phyloP scores from a whole-genome alignment of 1,284 basidiomycete species.

The Tilletia indica region DNA sequence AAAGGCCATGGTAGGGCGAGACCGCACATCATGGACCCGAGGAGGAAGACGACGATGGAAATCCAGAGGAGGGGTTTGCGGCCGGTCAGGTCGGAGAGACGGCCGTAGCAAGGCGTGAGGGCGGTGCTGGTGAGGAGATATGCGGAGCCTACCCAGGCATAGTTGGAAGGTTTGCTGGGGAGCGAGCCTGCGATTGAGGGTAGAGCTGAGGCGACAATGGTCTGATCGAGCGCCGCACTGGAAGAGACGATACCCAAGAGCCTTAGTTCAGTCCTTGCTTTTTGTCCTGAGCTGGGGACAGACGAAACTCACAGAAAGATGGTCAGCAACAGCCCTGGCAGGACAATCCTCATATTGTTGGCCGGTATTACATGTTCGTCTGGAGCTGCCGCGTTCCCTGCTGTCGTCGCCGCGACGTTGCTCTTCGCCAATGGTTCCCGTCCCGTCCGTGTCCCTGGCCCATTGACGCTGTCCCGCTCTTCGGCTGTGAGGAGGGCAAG shows the following conservation, averaged over 20 bases:
- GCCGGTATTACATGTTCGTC: constrained; percentile 32
- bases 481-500: constrained; percentile 11
- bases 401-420: neutral
- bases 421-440: no score
- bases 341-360: constrained; percentile 47
- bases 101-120: constrained; percentile 53
- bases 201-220: constrained; percentile 55
- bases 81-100: constrained; percentile 56
- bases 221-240: constrained; percentile 52
- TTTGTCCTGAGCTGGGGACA: neutral
- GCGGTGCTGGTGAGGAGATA: constrained; percentile 58
- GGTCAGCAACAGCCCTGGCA: constrained; percentile 37
- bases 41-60: constrained; percentile 70
- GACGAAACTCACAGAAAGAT: constrained; percentile 27
- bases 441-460: no score
- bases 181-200: constrained; percentile 48
- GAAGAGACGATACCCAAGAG: neutral
- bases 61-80: constrained; percentile 71
- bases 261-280: neutral
- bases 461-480: neutral
- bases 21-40: constrained; percentile 77
- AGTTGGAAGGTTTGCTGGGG: constrained; percentile 32
- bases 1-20: constrained; percentile 74
- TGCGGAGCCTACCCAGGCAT: constrained; percentile 58
- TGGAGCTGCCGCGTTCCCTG: neutral